Evolutionary conservation across 352 stramenopile genomes (phyloP), one percentile per base, ranked within the genome.

Genomic region (Phytopythium sindhum): DNA sequence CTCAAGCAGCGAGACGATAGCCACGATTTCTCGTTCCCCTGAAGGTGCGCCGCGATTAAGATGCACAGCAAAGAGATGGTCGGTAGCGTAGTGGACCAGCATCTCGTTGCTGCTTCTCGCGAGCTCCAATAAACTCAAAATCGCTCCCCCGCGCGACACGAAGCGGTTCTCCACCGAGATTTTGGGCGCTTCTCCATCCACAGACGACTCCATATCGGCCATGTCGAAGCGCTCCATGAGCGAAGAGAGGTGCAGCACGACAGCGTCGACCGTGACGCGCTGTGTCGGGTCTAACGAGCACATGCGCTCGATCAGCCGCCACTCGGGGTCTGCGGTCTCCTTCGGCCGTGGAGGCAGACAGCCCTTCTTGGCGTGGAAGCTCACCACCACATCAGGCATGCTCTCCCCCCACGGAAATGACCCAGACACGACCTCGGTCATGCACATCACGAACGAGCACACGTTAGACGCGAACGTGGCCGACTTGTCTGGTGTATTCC

Each of bases 371-470:
- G 31, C 31, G 31, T 35, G 31, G 31, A 35, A 57, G 21, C 29
- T 29, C 21, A 9, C 52, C 52, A 1, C 31, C 33, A 19, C 15
- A 3, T 44, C 29, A 37, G 14, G 17, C 33, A 29, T 35, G n/a
- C 29, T 29, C 29, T 44, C 28, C 7, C 52, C 52, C 52, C 52
- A 57, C 6, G 52, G 52, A 17, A 57, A 7, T 9, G 10, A 9
- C 2, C 29, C 29, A 8, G n/a, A 35, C n/a, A 33, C 54, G 21
- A 60, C 6, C 35, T 60, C 54, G 14, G 50, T 37, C 7, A 60
- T 60, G 21, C 23, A 10, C 54, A 60, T 60, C 37, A 35, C 54
- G 54, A 60, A 47, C 54, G 54, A 60, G 33, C 31, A 60, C 54
- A 60, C 54, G 11, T 60, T 35, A 1, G 54, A 60, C 29, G 52